These are phyloP conservation scores for Monilinia polystroma DNA, from an alignment of 2,329 filamentous ascomycete species.

Conservation along the genomic window DNA sequence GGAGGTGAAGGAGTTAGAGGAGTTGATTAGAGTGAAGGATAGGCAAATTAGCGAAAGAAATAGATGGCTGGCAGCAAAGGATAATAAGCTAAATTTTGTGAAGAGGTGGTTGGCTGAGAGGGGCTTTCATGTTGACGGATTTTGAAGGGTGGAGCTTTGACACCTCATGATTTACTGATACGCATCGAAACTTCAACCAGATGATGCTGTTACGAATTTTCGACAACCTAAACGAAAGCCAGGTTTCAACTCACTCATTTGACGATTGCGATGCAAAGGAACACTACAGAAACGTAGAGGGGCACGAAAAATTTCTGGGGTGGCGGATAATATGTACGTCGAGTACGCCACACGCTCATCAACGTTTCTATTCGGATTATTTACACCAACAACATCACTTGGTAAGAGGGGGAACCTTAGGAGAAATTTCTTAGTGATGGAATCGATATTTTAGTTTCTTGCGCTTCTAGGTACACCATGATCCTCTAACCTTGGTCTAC, in stretches of 20 bases:
- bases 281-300: background rate
- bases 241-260: background rate
- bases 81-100: background rate
- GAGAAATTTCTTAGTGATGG: background rate
- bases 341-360: background rate
- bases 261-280: background rate
- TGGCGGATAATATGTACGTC: background rate
- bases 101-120: constrained; percentile 1
- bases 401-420: background rate
- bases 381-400: background rate
- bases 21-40: background rate
- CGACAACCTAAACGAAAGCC: background rate
- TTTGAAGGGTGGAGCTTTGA: background rate
- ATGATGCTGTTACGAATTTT: background rate
- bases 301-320: background rate
- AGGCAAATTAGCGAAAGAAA: background rate
- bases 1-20: background rate
- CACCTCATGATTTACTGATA: background rate
- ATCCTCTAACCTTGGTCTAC: background rate
- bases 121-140: constrained; percentile 12
- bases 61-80: no score
- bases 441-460: background rate
- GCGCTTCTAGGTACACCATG: background rate
- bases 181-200: background rate
- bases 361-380: background rate